Conservation (phyloP, 305 asterid genomes). For the Nicotiana rustica region DNA sequence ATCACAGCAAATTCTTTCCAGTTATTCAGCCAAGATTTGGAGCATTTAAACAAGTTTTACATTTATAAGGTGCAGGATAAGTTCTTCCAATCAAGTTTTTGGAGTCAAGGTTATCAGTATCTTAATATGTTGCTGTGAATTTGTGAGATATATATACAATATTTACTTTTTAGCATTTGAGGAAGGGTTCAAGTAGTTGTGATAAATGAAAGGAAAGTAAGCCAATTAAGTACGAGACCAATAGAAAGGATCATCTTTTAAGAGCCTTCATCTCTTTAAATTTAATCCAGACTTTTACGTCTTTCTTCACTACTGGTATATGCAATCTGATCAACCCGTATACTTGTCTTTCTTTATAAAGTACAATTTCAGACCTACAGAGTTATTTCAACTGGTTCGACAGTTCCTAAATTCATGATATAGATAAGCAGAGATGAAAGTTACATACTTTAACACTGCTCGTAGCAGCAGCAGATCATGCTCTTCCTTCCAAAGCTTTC, state of each 20-base stretch:
- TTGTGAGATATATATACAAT: not conserved
- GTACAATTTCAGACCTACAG: not conserved
- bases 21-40: not conserved
- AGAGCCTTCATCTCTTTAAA: conserved; percentile 25
- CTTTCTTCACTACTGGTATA: conserved; percentile 17
- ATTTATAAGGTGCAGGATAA: conserved; percentile 21
- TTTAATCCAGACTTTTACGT: conserved; percentile 8
- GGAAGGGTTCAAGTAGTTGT: not conserved
- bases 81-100: conserved; percentile 17
- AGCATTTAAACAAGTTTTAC: conserved; percentile 28
- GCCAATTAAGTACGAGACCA: conserved; percentile 4
- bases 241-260: conserved; percentile 21
- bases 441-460: conserved; percentile 80
- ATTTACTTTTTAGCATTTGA: not conserved
- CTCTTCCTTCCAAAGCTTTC: conserved; percentile 88
- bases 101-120: not conserved
- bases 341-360: conserved; percentile 4
- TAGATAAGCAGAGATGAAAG: conserved; percentile 9
- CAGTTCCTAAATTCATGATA: not conserved
- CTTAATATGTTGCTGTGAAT: not conserved
- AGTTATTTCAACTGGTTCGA: not conserved
- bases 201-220: conserved; percentile 1
- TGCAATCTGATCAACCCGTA: conserved; percentile 20
- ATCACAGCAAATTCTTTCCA: not conserved
- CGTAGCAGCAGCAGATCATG: conserved; percentile 81